Evolutionary conservation across 805 yeast genomes (phyloP).

Genomic region (Metschnikowia bowlesiae): DNA sequence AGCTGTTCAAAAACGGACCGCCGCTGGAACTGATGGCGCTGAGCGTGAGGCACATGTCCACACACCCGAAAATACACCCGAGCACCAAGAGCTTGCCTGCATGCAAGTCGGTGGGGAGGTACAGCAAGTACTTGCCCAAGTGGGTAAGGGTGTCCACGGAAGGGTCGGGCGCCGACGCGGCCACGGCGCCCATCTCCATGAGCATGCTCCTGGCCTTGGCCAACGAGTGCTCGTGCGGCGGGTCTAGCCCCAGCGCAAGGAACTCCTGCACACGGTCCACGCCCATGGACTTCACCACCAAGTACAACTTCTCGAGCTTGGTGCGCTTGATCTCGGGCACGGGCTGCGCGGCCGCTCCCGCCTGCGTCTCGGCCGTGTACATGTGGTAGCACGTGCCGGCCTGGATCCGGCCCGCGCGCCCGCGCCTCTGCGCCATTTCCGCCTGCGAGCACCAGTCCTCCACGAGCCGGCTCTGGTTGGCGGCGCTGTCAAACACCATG

Average conservation of each 20-base stretch:
- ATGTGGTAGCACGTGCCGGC: constrained; percentile 78
- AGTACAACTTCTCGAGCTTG: constrained; percentile 74
- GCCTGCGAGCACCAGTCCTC: constrained; percentile 90
- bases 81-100: constrained; percentile 78
- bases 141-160: constrained; percentile 51
- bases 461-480: constrained; percentile 64
- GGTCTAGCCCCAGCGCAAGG: constrained; percentile 71
- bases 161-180: constrained; percentile 14
- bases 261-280: constrained; percentile 66
- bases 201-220: constrained; percentile 48
- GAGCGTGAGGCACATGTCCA: constrained; percentile 72
- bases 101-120: constrained; percentile 80
- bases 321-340: constrained; percentile 87
- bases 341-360: constrained; percentile 64
- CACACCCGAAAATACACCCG: constrained; percentile 78
- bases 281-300: constrained; percentile 88
- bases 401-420: constrained; percentile 96
- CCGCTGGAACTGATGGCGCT: constrained; percentile 75
- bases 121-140: constrained; percentile 73
- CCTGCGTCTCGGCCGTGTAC: constrained; percentile 57
- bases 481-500: constrained; percentile 61
- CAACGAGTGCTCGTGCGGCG: constrained; percentile 60
- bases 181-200: constrained; percentile 70
- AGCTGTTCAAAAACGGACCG: constrained; percentile 61
- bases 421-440: constrained; percentile 85